Evolutionary conservation across 306 rosid genomes (phyloP).

Genomic region (Nissolia schottii): DNA sequence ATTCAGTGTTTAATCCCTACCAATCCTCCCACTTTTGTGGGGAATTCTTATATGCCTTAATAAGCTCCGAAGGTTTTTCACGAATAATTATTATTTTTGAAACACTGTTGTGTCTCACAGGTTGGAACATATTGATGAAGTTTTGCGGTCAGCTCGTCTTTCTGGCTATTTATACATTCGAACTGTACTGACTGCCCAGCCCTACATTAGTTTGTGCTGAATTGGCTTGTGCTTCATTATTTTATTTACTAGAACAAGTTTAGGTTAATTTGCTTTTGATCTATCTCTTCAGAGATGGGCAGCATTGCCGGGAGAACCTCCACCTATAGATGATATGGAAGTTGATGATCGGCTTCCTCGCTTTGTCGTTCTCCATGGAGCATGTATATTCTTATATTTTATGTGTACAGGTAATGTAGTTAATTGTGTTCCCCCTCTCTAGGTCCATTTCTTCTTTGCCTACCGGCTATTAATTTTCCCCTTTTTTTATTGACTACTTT

Average conservation of each 20-base stretch:
- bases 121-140: slow-evolving; percentile 85
- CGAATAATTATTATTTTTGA: background rate
- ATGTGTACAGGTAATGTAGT: slow-evolving; percentile 62
- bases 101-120: slow-evolving; percentile 37
- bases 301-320: slow-evolving; percentile 92
- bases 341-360: slow-evolving; percentile 99
- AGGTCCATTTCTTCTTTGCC: background rate
- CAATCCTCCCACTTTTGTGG: background rate
- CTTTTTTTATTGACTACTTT: background rate
- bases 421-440: slow-evolving; percentile 8
- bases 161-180: slow-evolving; percentile 86
- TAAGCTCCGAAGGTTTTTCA: background rate
- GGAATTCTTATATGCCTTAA: background rate
- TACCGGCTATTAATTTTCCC: background rate
- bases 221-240: background rate
- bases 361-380: slow-evolving; percentile 85
- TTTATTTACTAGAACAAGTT: background rate
- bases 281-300: slow-evolving; percentile 68
- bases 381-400: slow-evolving; percentile 71
- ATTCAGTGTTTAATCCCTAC: slow-evolving; percentile 6
- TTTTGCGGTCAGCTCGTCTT: slow-evolving; percentile 90
- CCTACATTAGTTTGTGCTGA: background rate
- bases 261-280: slow-evolving; percentile 12
- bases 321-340: slow-evolving; percentile 79
- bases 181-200: slow-evolving; percentile 52